Percentiles rank a stretch among this genome's conserved stretches.
These are phyloP conservation scores for Hura crepitans DNA, from an alignment of 441 rosid species.

Conservation along the genomic window DNA sequence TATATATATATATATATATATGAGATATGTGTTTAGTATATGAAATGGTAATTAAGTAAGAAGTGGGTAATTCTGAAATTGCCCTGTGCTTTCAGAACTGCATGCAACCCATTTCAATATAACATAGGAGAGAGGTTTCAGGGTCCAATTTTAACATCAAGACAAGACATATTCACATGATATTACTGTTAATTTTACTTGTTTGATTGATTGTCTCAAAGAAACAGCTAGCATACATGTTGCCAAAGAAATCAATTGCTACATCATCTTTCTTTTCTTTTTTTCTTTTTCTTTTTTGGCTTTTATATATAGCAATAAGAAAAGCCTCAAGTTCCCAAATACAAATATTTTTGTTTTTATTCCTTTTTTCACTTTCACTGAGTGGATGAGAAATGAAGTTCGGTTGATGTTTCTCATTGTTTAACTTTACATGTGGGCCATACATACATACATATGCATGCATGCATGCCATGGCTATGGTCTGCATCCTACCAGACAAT, in stretches of 20 bases:
- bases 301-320: not conserved
- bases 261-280: not conserved
- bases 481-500: not conserved
- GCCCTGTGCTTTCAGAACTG: not conserved
- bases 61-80: not conserved
- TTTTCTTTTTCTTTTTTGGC: not conserved
- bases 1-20: not conserved
- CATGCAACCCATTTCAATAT: not conserved
- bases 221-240: not conserved
- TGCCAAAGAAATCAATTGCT: constrained; percentile 14
- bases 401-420: constrained; percentile 27
- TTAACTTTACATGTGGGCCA: constrained; percentile 23
- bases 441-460: not conserved
- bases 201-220: too few relatives aligned
- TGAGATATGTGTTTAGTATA: not conserved
- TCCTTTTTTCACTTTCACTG: not conserved
- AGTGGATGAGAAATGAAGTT: constrained; percentile 25
- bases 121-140: not conserved
- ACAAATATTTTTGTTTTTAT: not conserved
- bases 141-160: constrained; percentile 6
- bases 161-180: constrained; percentile 21
- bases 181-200: not conserved
- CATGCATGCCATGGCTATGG: not conserved
- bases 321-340: not conserved
- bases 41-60: not conserved